phyloP scores from a whole-genome alignment of 306 rosid genomes.

The Datisca glomerata region DNA sequence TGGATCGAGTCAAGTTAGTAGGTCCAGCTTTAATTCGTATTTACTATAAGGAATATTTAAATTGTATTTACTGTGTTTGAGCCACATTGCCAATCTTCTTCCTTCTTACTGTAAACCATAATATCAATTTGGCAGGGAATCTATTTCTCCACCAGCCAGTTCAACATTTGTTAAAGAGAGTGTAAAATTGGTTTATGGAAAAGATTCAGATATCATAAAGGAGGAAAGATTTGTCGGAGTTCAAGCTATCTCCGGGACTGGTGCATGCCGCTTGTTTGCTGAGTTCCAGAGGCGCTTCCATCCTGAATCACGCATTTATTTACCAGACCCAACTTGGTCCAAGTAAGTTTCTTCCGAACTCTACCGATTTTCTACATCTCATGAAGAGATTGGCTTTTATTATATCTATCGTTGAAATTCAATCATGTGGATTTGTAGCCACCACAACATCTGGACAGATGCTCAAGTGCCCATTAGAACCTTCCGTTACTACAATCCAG shows the following conservation, averaged over 20 bases:
- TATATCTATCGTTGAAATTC: background rate
- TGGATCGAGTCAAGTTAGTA: no score
- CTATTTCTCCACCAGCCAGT: constrained; percentile 11
- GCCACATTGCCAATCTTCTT: no score
- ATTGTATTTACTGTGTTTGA: background rate
- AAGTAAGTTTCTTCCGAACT: constrained; percentile 17
- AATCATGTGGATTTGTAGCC: constrained; percentile 12
- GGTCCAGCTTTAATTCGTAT: no score
- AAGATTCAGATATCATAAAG: constrained; percentile 11
- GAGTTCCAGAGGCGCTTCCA: constrained; percentile 25
- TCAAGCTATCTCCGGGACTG: constrained; percentile 29
- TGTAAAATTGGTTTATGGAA: constrained; percentile 23
- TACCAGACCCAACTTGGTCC: constrained; percentile 29
- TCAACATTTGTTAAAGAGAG: constrained; percentile 26
- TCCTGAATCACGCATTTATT: constrained; percentile 20
- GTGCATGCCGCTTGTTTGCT: constrained; percentile 30
- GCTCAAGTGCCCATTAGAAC: constrained; percentile 22
- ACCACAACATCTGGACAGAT: constrained; percentile 28
- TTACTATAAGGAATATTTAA: no score
- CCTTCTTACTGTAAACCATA: no score
- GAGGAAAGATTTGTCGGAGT: constrained; percentile 19
- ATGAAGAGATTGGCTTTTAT: background rate
- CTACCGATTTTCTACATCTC: background rate
- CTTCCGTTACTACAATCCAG: constrained; percentile 21
- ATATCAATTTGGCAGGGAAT: constrained; percentile 18